Percentiles rank a stretch among this genome's conserved stretches.
Evolutionary conservation across 441 rosid genomes (phyloP).

Genomic region (Erodium moschatum): DNA sequence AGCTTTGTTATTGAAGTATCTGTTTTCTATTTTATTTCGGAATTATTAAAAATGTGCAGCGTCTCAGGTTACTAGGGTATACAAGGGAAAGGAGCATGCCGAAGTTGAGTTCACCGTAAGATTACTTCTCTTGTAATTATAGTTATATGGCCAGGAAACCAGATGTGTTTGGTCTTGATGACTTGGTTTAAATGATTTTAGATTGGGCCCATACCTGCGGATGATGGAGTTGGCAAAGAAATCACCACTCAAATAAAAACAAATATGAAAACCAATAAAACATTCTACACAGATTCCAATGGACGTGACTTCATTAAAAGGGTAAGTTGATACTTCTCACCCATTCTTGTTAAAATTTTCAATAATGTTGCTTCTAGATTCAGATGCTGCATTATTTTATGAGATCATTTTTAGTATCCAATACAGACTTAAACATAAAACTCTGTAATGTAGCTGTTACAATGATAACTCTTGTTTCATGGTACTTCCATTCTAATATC

Average conservation of each 20-base stretch:
- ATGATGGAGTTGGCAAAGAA: constrained; percentile 85
- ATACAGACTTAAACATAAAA: too few relatives aligned
- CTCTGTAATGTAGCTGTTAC: neutral
- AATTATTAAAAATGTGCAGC: neutral
- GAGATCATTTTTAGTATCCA: too few relatives aligned
- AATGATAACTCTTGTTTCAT: neutral
- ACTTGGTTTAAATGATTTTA: constrained; percentile 22
- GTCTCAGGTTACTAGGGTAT: constrained; percentile 62
- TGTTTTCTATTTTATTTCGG: neutral
- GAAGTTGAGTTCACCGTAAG: constrained; percentile 97
- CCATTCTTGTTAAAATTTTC: neutral
- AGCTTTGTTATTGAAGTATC: neutral
- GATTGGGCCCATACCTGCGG: constrained; percentile 82
- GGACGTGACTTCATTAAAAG: constrained; percentile 92
- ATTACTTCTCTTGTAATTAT: constrained; percentile 14
- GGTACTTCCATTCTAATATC: neutral
- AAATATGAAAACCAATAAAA: constrained; percentile 51
- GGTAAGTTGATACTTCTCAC: constrained; percentile 37
- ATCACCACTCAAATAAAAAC: constrained; percentile 70
- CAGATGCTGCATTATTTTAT: neutral
- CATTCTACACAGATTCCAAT: constrained; percentile 92
- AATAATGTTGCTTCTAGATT: neutral
- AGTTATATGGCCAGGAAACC: constrained; percentile 1
- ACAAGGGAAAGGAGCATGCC: constrained; percentile 82
- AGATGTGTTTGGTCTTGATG: constrained; percentile 11